phyloP scores from a whole-genome alignment of 78 protist genomes.

The Polysphondylium violaceum region DNA sequence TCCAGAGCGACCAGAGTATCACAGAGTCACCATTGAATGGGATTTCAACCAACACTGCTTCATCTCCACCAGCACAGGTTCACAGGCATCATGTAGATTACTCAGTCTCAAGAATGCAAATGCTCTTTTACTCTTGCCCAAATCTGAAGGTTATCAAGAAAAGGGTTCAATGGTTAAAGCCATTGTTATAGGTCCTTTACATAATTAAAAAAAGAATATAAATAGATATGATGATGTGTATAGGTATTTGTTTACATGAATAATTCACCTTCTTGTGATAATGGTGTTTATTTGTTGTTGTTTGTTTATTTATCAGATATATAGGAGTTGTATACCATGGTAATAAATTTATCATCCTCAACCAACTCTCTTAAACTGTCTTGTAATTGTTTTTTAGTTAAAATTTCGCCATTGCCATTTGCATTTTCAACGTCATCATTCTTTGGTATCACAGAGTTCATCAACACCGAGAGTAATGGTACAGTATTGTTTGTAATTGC shows the following conservation, averaged over 20 bases:
- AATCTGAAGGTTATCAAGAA: slow-evolving; percentile 58
- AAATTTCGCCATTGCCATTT: too few relatives aligned
- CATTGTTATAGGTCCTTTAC: slow-evolving; percentile 53
- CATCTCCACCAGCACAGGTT: slow-evolving; percentile 61
- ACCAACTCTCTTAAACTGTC: slow-evolving; percentile 43
- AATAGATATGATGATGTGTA: background rate
- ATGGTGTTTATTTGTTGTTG: background rate
- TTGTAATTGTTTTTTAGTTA: slow-evolving; percentile 67
- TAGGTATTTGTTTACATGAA: background rate
- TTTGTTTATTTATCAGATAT: slow-evolving; percentile 5
- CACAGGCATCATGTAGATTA: slow-evolving; percentile 80
- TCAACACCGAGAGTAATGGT: slow-evolving; percentile 17
- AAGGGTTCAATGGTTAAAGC: slow-evolving; percentile 56
- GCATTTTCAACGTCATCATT: background rate
- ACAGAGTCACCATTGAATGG: slow-evolving; percentile 64
- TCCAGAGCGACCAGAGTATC: slow-evolving; percentile 90
- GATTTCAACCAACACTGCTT: slow-evolving; percentile 61
- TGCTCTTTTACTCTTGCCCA: slow-evolving; percentile 59
- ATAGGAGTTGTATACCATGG: slow-evolving; percentile 12
- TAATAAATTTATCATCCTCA: slow-evolving; percentile 65
- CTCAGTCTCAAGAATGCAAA: slow-evolving; percentile 71
- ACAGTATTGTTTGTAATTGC: too few relatives aligned
- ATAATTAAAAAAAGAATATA: background rate
- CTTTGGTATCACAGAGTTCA: slow-evolving; percentile 25
- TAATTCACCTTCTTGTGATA: background rate